Evolutionary conservation across 495 filamentous ascomycete genomes (phyloP).

Genomic region (Aspergillus affinis): DNA sequence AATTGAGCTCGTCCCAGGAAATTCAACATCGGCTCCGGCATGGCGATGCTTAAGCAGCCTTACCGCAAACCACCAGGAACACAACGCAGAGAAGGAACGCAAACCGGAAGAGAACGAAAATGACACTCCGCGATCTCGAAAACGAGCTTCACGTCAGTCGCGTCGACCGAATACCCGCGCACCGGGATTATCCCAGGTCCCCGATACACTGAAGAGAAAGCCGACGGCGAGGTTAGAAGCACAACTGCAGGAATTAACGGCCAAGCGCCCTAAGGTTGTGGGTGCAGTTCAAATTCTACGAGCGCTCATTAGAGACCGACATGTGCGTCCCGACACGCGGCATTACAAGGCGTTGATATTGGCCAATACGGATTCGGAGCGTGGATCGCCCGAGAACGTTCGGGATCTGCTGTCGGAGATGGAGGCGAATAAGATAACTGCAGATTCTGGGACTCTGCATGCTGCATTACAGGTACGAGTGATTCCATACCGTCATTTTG

Average conservation of each 20-base stretch:
- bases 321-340: constrained; percentile 60
- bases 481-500: background rate
- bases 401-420: constrained; percentile 67
- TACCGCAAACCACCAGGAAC: background rate
- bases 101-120: background rate
- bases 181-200: constrained; percentile 17
- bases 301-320: constrained; percentile 56
- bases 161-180: background rate
- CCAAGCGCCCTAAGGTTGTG: constrained; percentile 22
- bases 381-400: constrained; percentile 64
- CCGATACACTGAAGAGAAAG: constrained; percentile 15
- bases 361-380: constrained; percentile 60
- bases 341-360: constrained; percentile 74
- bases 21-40: constrained; percentile 10
- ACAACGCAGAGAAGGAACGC: background rate
- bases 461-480: constrained; percentile 63
- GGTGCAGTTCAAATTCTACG: constrained; percentile 32
- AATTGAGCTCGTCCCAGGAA: constrained; percentile 6
- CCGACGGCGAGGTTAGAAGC: constrained; percentile 28
- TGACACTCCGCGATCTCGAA: background rate
- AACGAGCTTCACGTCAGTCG: background rate
- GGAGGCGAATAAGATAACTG: constrained; percentile 54
- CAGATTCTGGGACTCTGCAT: constrained; percentile 67
- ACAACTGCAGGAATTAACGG: constrained; percentile 23
- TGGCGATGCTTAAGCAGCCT: constrained; percentile 28